Evolutionary conservation across 176 grass and related monocot species (phyloP).

Genomic region (Eleusine coracana): DNA sequence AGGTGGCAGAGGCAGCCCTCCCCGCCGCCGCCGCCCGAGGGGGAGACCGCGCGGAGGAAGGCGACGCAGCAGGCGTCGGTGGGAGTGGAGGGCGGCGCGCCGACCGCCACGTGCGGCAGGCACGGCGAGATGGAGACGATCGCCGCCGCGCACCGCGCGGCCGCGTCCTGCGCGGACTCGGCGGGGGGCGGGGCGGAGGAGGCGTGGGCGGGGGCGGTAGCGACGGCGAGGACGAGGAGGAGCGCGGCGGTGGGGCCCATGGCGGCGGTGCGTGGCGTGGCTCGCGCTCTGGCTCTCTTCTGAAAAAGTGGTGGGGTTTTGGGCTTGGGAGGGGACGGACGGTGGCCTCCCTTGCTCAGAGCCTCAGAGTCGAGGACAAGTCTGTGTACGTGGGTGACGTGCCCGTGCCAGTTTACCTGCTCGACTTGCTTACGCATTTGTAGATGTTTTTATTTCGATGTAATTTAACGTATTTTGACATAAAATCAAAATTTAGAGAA

Average conservation of each 20-base stretch:
- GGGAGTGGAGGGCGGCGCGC: conserved; percentile 22
- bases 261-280: background rate
- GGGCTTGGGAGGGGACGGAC: no score
- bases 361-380: background rate
- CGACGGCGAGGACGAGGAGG: background rate
- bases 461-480: background rate
- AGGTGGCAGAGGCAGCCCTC: conserved; percentile 55
- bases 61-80: conserved; percentile 53
- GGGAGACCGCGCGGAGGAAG: conserved; percentile 46
- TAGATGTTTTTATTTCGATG: background rate
- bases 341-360: background rate
- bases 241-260: conserved; percentile 10
- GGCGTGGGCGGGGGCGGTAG: no score
- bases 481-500: no score
- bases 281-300: background rate
- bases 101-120: conserved; percentile 46
- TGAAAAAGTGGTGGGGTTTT: conserved; percentile 7
- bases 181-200: background rate
- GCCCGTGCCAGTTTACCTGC: background rate
- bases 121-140: conserved; percentile 51
- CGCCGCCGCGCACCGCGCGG: conserved; percentile 19
- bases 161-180: background rate
- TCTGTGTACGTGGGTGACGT: background rate
- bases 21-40: background rate
- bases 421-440: background rate